A percentile compares a stretch with the other conserved stretches of the same genome.
phyloP scores from a whole-genome alignment of 768 basidiomycete species.

The Hygrocybe punicea region DNA sequence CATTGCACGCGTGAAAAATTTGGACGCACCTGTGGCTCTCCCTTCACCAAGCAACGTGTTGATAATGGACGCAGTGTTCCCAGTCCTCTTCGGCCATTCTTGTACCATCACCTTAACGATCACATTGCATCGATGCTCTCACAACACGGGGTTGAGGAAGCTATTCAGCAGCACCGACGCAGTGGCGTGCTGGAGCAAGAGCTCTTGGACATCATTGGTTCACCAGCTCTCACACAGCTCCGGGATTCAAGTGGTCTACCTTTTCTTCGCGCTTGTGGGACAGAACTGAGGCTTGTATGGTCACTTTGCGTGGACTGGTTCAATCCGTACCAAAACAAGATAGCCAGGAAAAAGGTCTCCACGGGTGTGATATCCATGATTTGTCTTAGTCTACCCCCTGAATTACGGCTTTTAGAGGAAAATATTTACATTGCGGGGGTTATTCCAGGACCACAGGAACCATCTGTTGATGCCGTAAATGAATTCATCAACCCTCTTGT shows the following conservation, averaged over 20 bases:
- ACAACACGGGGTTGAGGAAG: conserved; percentile 7
- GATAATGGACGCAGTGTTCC: not conserved
- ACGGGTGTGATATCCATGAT: not conserved
- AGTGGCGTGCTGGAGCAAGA: not conserved
- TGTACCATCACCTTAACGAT: conserved; percentile 7
- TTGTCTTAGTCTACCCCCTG: conserved; percentile 1
- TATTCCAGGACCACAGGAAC: conserved; percentile 37
- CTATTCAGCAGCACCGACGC: not conserved
- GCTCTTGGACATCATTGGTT: not conserved
- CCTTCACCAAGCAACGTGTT: not conserved
- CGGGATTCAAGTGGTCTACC: not conserved
- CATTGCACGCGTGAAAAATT: not conserved
- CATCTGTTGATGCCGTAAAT: conserved; percentile 28
- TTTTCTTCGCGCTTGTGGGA: not conserved
- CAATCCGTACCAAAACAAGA: conserved; percentile 1
- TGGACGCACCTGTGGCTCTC: not conserved
- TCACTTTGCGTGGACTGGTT: not conserved
- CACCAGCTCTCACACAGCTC: not conserved
- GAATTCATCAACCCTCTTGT: conserved; percentile 35
- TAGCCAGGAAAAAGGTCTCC: not conserved
- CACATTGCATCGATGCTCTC: conserved; percentile 9
- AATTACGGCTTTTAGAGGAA: conserved; percentile 9
- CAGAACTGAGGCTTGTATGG: conserved; percentile 3
- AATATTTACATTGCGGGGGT: conserved; percentile 24
- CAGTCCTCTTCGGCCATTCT: conserved; percentile 4